phyloP scores from a whole-genome alignment of 345 rosid genomes.

The Tarenaya hassleriana region DNA sequence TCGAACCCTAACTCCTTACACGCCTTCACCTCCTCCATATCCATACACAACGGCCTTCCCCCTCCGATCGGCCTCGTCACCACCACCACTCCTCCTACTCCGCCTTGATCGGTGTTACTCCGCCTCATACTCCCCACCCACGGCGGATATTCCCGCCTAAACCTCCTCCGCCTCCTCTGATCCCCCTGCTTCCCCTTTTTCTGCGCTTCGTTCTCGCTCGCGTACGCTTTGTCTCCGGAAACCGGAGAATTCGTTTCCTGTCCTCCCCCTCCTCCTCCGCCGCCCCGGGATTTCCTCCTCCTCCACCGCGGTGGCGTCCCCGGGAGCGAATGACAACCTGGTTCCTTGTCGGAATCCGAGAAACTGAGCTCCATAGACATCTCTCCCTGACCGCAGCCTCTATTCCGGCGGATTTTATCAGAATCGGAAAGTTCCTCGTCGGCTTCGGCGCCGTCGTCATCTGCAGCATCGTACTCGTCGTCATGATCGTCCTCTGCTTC shows the following conservation, averaged over 20 bases:
- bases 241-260: constrained; percentile 7
- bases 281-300: neutral
- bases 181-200: too few species aligned
- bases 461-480: too few species aligned
- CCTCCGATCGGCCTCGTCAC: constrained; percentile 85
- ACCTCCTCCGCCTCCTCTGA: constrained; percentile 35
- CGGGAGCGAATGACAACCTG: constrained; percentile 25
- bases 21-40: constrained; percentile 80
- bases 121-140: neutral
- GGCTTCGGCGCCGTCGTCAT: constrained; percentile 26
- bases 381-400: too few species aligned
- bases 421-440: constrained; percentile 25
- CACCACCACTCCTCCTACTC: constrained; percentile 43
- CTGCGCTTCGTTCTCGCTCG: constrained; percentile 68
- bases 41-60: constrained; percentile 75
- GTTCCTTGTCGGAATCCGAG: constrained; percentile 30
- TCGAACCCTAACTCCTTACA: constrained; percentile 88
- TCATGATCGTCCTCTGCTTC: too few species aligned
- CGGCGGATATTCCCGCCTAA: constrained; percentile 28
- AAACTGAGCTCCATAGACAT: constrained; percentile 11
- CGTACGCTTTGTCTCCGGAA: constrained; percentile 46
- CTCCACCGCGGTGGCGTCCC: constrained; percentile 27
- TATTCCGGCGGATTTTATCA: constrained; percentile 13
- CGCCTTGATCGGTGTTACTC: too few species aligned
- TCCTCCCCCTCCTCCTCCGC: neutral